Base-by-base conservation (phyloP, 495 filamentous ascomycete species). In the Apiosordaria backusii region DNA sequence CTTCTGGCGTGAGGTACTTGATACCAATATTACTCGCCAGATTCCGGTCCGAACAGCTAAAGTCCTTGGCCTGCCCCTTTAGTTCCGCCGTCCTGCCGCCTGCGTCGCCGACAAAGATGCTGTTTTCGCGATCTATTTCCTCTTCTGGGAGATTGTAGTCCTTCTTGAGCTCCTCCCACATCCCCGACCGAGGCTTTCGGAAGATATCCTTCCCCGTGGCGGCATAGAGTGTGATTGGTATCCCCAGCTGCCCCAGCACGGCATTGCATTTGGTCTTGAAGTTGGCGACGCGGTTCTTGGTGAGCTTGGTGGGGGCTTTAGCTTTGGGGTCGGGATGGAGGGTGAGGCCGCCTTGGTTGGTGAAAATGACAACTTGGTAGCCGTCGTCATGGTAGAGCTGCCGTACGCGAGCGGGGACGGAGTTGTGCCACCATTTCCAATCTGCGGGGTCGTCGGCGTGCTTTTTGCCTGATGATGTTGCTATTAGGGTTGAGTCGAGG, bases 351-450 rank as follows among this genome's bases (percentile, higher is more conserved):
- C 82, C 92, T 76, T 97, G 94, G 76, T 99, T 99, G 54, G 89
- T 95, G 59, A 98, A 80, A 52, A 99, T 84, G 1, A 90, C 83
- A 4, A 99, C 77, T 61, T 83, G 82, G 75, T 88, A 96, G n/a
- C 90, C 92, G 72, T 92, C 86, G 29, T 84, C 78, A 16, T 74
- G 35, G 68, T 91, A 81, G 6, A 98, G 78, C 57, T 86, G 78
- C 61, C 83, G 84, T 9, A 99, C 67, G 15, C 76, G 84, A 0
- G 73, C 76, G 0, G 92, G 91, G 1, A 97, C 91, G 19, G 76
- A 83, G 10, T 77, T 55, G 72, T 96, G 81, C 93, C 93, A 98
- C 95, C 95, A 99, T 78, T 90, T 90, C 95, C 95, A 99, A 76
- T 98, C 95, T 4, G 81, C 76, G 0, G 87, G 83, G 66, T 87